These are phyloP conservation scores for Ophiostoma quercus DNA, from an alignment of 2,329 filamentous ascomycete species.

Conservation along the genomic window DNA sequence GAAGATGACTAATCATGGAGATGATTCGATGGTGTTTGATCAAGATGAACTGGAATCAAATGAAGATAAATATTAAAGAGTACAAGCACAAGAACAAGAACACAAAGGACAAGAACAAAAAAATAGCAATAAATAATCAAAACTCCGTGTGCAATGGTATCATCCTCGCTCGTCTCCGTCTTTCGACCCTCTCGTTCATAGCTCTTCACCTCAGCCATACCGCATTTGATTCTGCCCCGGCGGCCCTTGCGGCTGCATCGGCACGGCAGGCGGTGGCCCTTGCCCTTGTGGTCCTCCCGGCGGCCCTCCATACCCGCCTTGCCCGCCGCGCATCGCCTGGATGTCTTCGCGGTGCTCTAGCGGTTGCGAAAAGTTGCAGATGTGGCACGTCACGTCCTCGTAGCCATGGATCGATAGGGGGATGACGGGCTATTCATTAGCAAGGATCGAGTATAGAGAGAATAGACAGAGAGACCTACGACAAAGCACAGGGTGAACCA, in stretches of 20 bases:
- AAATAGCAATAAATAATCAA: too few species aligned
- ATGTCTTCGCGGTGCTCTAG: conserved; percentile 54
- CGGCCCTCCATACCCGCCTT: conserved; percentile 25
- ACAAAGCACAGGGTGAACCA: conserved; percentile 81
- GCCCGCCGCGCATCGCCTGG: conserved; percentile 42
- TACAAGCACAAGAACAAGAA: too few species aligned
- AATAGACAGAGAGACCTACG: conserved; percentile 36
- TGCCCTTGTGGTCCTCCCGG: conserved; percentile 18
- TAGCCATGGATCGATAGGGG: conserved; percentile 64
- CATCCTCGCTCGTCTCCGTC: background rate
- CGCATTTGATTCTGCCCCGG: conserved; percentile 30
- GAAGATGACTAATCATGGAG: background rate
- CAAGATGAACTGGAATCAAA: background rate
- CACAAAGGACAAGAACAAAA: background rate
- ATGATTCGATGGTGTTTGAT: background rate
- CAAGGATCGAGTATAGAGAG: background rate
- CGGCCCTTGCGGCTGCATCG: conserved; percentile 32
- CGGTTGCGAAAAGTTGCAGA: conserved; percentile 71
- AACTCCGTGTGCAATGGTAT: background rate
- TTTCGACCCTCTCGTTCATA: too few species aligned
- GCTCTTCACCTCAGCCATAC: conserved; percentile 28
- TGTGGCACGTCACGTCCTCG: conserved; percentile 65
- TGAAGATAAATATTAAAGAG: background rate
- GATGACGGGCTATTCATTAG: conserved; percentile 53
- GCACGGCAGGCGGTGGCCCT: conserved; percentile 33